Evolutionary conservation across 768 basidiomycete species (phyloP), one percentile per base, ranked within the genome.

Genomic region (Termitomyces sp.): DNA sequence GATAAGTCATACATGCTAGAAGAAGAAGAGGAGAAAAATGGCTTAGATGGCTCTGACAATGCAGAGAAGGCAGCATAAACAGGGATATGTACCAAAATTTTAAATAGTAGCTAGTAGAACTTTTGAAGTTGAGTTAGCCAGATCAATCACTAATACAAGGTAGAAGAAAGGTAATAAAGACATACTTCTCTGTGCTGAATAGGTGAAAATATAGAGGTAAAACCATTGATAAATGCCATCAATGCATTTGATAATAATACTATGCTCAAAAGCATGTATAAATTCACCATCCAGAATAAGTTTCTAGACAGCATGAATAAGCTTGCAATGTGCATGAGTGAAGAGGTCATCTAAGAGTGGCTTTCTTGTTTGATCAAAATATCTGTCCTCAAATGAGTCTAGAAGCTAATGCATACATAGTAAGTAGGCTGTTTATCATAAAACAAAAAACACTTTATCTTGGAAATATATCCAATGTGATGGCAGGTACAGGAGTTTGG

Each of bases 381-480:
- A 67, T 14, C 54, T 58, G 33, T 70, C 67, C 22, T 68, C 57
- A 13, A 74, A 48, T 0, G 47, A 30, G 44, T 69, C 68, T 0
- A 68, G 68, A 12, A 75, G 63, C 70, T 75, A 27, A 44, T 8
- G 2, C 7, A 44, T 22, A 26, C 9, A 26, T n/a, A n/a, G n/a
- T 7, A 24, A 16, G 7, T n/a, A 44, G 14, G 20, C 9, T 13
- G 9, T 24, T 6, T 24, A 14, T 32, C 13, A 48, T 2, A 32
- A 4, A 24, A 14, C 40, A 2, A 14, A n/a, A 18, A 55, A 53
- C 13, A 20, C 43, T 47, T 10, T 54, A 77, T 74, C 32, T 68
- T 68, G 1, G 76, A 74, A 55, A 81, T 69, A 62, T 78, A 79
- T 0, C 72, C 75, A 8, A 78, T 9, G 52, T 77, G 76, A 42